Percentiles rank a stretch among this genome's conserved stretches.
Evolutionary conservation across 1,139 yeast genomes (phyloP).

Genomic region (Saccharomyces hybrid): DNA sequence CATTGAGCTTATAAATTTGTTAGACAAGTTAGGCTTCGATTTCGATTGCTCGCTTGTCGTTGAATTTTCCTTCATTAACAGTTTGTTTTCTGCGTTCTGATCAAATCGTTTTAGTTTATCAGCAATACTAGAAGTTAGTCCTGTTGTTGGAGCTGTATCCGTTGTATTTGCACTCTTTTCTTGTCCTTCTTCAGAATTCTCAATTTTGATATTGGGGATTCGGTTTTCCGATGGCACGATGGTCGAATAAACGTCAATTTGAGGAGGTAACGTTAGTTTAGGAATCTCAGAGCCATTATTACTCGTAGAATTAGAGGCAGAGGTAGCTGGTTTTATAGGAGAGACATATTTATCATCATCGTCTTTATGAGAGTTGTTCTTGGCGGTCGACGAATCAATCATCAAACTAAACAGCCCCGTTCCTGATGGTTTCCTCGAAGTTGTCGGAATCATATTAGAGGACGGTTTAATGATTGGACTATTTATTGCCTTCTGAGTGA

Average conservation of each 20-base stretch:
- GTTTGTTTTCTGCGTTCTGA: neutral
- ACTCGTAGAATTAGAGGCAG: neutral
- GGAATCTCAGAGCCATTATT: neutral
- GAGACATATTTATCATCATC: neutral
- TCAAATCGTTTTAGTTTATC: neutral
- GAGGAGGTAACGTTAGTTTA: neutral
- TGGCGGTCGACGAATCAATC: constrained; percentile 14
- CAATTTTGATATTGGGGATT: neutral
- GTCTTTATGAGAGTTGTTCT: neutral
- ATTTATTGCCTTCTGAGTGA: constrained; percentile 28
- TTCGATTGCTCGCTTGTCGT: neutral
- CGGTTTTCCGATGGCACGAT: neutral
- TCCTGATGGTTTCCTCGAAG: constrained; percentile 27
- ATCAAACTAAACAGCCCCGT: constrained; percentile 26
- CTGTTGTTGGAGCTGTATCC: neutral
- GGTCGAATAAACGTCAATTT: neutral
- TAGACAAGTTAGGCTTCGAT: neutral
- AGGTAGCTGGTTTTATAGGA: neutral
- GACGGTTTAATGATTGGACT: constrained; percentile 15
- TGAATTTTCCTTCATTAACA: neutral
- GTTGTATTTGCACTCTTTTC: neutral
- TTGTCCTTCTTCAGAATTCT: neutral
- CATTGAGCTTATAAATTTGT: neutral
- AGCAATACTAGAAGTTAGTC: neutral
- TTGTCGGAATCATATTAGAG: neutral